Evolutionary conservation across 331 rosid genomes (phyloP), one percentile per base, ranked within the genome.

Genomic region (Malus hybrid): DNA sequence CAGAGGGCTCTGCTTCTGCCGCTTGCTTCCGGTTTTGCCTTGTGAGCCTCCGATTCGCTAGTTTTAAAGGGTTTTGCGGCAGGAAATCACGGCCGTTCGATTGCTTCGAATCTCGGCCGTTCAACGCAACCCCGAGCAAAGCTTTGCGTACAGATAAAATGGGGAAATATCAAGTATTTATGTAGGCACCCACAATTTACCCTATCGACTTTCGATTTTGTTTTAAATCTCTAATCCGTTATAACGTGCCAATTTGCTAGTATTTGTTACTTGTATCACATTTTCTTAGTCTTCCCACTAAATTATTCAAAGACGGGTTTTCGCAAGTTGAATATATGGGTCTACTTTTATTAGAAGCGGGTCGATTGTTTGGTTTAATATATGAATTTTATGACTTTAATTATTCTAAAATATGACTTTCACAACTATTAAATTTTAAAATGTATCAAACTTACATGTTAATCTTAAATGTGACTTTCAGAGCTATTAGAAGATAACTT

Each of bases 1-100:
- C 71, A 57, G 68, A 60, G 68, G 77, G 62, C 10, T 79, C 74
- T 15, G 57, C 63, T 48, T 7, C 63, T 75, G 26, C 66, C 61
- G 9, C n/a, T 28, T 53, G 44, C 67, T 22, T 56, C 72, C 42
- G 20, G 42, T 34, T 14, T 11, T 50, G 22, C 33, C 66, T 22
- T 60, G 29, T 63, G 66, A 7, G 34, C 34, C 20, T 29, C 57
- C 26, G 36, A 12, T 71, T 62, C 77, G 61, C 46, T 18, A 26
- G 32, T 57, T 60, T 77, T 64, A 24, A 14, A 66, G 77, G 63
- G 39, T 32, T 63, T 48, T 46, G 73, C 50, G 14, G 62, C 46
- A 42, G 13, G 16, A 26, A 10, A 66, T 57, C 28, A 8, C 28
- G 67, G 72, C 75, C 80, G 77, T 75, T 7, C 13, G 77, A 75